phyloP scores from a whole-genome alignment of 371 early-diverging fungal genomes.

The Quaeritorhiza haematococci region DNA sequence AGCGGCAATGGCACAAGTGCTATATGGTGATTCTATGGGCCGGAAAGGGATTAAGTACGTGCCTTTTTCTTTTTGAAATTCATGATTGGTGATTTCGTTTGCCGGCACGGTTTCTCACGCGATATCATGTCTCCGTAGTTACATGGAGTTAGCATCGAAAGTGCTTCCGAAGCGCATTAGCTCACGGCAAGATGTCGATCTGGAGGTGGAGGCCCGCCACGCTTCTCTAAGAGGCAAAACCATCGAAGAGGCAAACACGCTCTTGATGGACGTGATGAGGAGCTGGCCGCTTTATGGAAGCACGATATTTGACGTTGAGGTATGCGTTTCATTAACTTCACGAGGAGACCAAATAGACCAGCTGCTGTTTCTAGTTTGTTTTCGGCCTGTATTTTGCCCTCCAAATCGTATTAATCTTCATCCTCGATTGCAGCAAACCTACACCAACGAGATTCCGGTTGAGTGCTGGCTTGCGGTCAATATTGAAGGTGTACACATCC shows the following conservation, averaged over 20 bases:
- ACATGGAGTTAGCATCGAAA: slow-evolving; percentile 5
- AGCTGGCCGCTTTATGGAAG: slow-evolving; percentile 34
- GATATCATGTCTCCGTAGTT: too few species aligned
- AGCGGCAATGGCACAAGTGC: slow-evolving; percentile 24
- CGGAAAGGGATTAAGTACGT: neutral
- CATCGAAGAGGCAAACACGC: slow-evolving; percentile 12
- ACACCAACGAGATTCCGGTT: slow-evolving; percentile 33
- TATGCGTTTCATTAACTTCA: slow-evolving; percentile 7
- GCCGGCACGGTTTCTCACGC: neutral
- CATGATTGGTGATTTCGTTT: neutral
- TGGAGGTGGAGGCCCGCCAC: slow-evolving; percentile 19
- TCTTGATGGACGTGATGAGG: slow-evolving; percentile 25
- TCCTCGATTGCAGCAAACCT: slow-evolving; percentile 28
- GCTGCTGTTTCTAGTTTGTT: too few species aligned
- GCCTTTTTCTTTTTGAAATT: neutral
- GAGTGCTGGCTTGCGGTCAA: slow-evolving; percentile 43
- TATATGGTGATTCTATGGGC: slow-evolving; percentile 28
- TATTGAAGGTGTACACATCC: slow-evolving; percentile 30
- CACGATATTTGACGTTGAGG: slow-evolving; percentile 37
- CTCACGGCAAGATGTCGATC: slow-evolving; percentile 6
- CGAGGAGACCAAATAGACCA: too few species aligned
- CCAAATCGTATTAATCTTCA: too few species aligned
- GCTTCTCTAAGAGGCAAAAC: slow-evolving; percentile 18
- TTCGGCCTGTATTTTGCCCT: neutral
- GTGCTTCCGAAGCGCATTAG: slow-evolving; percentile 9